Percentiles rank a stretch among this genome's conserved stretches.
Conservation (phyloP, 352 stramenopile species). For the Pythium biforme region DNA sequence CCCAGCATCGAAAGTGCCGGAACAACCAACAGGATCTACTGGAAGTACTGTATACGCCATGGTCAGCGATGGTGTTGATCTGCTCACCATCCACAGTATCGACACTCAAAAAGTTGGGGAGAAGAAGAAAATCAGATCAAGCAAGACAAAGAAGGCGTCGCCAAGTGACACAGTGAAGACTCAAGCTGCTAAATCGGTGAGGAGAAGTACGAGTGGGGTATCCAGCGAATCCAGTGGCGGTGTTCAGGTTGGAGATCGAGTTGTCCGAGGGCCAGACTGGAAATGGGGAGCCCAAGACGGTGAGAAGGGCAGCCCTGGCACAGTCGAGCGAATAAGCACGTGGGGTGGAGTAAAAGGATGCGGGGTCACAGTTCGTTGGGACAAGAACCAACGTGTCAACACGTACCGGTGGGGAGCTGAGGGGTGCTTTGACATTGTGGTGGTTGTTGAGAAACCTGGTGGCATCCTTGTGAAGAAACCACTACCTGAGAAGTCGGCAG, state of each 20-base stretch:
- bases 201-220: background rate
- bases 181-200: background rate
- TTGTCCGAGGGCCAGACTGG: slow-evolving; percentile 73
- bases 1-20: slow-evolving; percentile 32
- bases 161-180: slow-evolving; percentile 10
- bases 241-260: slow-evolving; percentile 65
- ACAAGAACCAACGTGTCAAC: slow-evolving; percentile 83
- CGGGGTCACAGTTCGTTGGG: slow-evolving; percentile 77
- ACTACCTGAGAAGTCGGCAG: slow-evolving; percentile 34
- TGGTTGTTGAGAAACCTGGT: slow-evolving; percentile 59
- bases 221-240: slow-evolving; percentile 8
- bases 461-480: slow-evolving; percentile 46
- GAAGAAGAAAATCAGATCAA: slow-evolving; percentile 20
- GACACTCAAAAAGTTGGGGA: slow-evolving; percentile 46
- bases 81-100: slow-evolving; percentile 67
- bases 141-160: slow-evolving; percentile 4
- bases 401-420: slow-evolving; percentile 81
- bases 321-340: slow-evolving; percentile 72
- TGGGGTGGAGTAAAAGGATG: slow-evolving; percentile 77
- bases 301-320: slow-evolving; percentile 55
- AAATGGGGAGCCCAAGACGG: slow-evolving; percentile 84
- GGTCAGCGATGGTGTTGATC: slow-evolving; percentile 54
- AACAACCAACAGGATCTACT: slow-evolving; percentile 35
- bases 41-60: slow-evolving; percentile 69
- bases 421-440: slow-evolving; percentile 71